Conservation (phyloP, 1,139 yeast species). For the Casaregolazyma lundiana region DNA sequence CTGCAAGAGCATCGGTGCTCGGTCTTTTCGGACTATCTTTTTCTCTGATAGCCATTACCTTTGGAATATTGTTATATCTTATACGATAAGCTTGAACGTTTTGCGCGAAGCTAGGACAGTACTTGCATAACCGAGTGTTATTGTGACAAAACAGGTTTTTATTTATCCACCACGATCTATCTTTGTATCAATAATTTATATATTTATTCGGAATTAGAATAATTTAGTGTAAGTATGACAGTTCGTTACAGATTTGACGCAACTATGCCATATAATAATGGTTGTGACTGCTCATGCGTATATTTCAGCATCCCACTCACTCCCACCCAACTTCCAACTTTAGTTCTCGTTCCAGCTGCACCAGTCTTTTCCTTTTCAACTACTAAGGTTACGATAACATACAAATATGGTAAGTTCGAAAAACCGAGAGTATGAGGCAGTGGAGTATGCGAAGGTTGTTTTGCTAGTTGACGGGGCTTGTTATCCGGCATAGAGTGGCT, state of each 20-base stretch:
- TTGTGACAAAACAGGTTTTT: too few species aligned
- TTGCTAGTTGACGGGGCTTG: background rate
- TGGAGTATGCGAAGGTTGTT: background rate
- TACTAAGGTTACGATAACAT: background rate
- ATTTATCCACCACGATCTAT: too few species aligned
- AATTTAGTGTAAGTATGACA: too few species aligned
- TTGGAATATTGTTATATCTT: constrained; percentile 16
- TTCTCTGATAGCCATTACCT: constrained; percentile 19
- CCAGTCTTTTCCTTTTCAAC: background rate
- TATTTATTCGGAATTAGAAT: too few species aligned
- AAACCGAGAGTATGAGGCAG: background rate
- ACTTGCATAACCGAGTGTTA: too few species aligned
- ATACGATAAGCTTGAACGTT: constrained; percentile 6
- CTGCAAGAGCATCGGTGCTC: constrained; percentile 38
- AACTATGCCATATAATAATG: background rate
- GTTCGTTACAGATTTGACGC: too few species aligned
- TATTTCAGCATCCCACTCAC: background rate
- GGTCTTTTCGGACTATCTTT: constrained; percentile 37
- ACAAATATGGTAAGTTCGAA: background rate
- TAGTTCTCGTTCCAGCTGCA: background rate
- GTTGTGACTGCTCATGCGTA: background rate
- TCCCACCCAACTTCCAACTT: constrained; percentile 1
- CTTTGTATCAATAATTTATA: too few species aligned
- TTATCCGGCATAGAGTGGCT: background rate
- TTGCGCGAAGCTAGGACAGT: too few species aligned